These are phyloP conservation scores for Stereum hirsutum DNA, from an alignment of 1,284 basidiomycete species.

Conservation along the genomic window DNA sequence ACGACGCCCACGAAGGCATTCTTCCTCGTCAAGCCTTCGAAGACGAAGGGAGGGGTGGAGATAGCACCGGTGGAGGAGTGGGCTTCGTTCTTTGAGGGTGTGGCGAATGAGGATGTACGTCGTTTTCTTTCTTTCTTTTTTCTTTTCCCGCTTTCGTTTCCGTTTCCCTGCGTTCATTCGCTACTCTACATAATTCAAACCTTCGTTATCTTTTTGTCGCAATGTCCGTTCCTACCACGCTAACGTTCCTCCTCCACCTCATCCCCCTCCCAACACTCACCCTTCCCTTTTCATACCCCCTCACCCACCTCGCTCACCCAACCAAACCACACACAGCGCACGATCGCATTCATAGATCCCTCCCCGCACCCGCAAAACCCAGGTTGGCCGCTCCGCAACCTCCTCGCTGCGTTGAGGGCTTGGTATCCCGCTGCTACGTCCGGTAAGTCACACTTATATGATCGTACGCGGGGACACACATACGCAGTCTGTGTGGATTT, in stretches of 20 bases:
- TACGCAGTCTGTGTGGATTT: no score
- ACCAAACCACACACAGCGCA: no score
- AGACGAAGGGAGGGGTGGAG: constrained; percentile 19
- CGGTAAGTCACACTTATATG: no score
- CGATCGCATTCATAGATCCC: constrained; percentile 80
- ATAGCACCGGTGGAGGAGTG: constrained; percentile 50
- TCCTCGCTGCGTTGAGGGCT: constrained; percentile 72
- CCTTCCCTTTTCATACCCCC: no score
- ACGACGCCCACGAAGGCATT: constrained; percentile 39
- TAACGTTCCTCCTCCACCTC: no score
- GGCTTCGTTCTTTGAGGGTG: constrained; percentile 38
- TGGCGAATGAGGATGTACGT: constrained; percentile 29
- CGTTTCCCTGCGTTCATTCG: no score
- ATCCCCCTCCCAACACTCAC: not conserved
- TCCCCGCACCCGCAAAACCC: constrained; percentile 72
- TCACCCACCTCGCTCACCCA: not conserved
- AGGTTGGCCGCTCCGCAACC: constrained; percentile 93
- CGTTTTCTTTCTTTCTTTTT: not conserved
- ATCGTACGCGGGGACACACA: constrained; percentile 27
- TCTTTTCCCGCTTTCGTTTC: no score
- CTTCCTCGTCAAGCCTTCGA: constrained; percentile 44
- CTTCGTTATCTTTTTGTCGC: no score
- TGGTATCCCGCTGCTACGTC: constrained; percentile 44
- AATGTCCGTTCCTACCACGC: no score
- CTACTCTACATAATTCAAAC: no score